Conservation (phyloP, 2,329 filamentous ascomycete genomes). For the Calonectria pseudoreteaudii region DNA sequence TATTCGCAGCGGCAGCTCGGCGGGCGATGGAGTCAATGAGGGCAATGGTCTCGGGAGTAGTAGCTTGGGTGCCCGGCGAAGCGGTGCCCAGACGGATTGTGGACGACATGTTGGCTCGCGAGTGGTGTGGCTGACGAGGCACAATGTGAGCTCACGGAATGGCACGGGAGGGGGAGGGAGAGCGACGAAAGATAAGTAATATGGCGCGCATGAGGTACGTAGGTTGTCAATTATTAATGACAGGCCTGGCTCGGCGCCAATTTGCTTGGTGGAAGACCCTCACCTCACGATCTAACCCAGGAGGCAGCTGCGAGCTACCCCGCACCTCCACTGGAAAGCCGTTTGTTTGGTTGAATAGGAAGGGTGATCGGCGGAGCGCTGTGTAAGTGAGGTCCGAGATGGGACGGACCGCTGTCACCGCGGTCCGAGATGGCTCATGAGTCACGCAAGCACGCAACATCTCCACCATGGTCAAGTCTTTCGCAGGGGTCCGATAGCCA, state of each 20-base stretch:
- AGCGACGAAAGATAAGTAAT: neutral
- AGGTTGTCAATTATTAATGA: slow-evolving; percentile 3
- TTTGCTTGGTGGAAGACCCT: neutral
- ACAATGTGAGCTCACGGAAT: neutral
- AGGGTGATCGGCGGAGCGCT: neutral
- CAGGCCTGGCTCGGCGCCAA: neutral
- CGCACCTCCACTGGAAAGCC: slow-evolving; percentile 33
- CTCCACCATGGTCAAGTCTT: neutral
- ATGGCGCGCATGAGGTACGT: neutral
- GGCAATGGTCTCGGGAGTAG: slow-evolving; percentile 70
- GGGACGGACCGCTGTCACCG: neutral
- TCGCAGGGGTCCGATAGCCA: neutral
- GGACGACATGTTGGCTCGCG: slow-evolving; percentile 22
- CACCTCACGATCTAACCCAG: slow-evolving; percentile 3
- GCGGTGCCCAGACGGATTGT: slow-evolving; percentile 66
- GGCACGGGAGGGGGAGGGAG: neutral
- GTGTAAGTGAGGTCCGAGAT: neutral
- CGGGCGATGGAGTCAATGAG: slow-evolving; percentile 73
- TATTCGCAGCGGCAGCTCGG: slow-evolving; percentile 66
- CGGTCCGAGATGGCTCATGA: neutral
- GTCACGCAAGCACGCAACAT: neutral
- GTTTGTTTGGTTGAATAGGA: slow-evolving; percentile 48
- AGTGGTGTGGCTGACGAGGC: neutral
- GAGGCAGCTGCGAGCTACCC: slow-evolving; percentile 14
- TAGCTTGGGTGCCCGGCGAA: slow-evolving; percentile 64